Evolutionary conservation across 2,329 filamentous ascomycete species (phyloP).

Genomic region (Ophiocordyceps sinensis): DNA sequence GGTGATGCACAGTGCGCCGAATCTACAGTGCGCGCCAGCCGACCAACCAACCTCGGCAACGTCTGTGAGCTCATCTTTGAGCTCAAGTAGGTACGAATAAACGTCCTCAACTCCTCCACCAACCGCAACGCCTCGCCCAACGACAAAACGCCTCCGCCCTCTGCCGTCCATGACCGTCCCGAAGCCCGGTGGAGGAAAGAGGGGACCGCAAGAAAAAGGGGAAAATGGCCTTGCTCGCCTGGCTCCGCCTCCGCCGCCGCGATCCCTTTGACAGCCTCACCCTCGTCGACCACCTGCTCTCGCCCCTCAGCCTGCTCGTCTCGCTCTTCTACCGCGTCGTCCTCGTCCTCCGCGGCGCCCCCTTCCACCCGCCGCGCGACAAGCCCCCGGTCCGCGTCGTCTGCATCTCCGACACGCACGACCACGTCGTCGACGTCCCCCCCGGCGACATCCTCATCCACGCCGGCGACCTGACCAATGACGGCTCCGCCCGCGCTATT

Average conservation of each 20-base stretch:
- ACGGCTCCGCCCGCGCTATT: constrained; percentile 57
- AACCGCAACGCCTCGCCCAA: no score
- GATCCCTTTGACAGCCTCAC: constrained; percentile 34
- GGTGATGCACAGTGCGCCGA: no score
- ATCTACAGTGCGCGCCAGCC: no score
- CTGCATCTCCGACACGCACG: constrained; percentile 84
- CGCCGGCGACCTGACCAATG: constrained; percentile 69
- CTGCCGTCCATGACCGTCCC: no score
- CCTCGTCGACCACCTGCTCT: constrained; percentile 50
- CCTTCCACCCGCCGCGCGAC: constrained; percentile 41
- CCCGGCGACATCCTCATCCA: constrained; percentile 78
- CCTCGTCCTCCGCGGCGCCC: constrained; percentile 51
- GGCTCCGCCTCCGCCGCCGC: constrained; percentile 31
- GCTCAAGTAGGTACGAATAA: no score
- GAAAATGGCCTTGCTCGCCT: constrained; percentile 29
- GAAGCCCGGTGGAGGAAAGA: no score
- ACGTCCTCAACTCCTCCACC: no score
- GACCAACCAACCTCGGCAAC: no score
- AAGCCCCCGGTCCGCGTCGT: constrained; percentile 56
- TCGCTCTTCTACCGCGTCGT: constrained; percentile 49
- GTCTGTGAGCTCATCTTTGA: no score
- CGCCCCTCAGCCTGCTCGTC: constrained; percentile 52
- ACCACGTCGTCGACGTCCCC: constrained; percentile 46
- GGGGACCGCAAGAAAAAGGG: neutral
- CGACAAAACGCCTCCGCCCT: no score